These are phyloP conservation scores for Calonectria hawksworthii DNA, from an alignment of 2,329 filamentous ascomycete genomes.

Conservation along the genomic window DNA sequence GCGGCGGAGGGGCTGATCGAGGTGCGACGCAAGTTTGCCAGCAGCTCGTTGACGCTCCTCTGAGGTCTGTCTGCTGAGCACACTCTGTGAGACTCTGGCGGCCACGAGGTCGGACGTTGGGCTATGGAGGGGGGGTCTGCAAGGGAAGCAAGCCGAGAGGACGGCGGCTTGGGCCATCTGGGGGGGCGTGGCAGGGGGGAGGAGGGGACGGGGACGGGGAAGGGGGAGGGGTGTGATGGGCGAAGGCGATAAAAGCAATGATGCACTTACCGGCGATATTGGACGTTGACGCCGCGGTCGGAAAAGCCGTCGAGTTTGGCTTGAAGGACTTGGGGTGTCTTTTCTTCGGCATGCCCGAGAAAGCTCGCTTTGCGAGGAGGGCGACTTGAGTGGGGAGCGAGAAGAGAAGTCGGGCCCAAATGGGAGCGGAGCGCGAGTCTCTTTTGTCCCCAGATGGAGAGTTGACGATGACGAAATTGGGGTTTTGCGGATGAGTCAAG, in stretches of 20 bases:
- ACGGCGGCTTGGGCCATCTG: conserved; percentile 16
- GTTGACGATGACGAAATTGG: conserved; percentile 23
- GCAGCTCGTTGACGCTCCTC: conserved; percentile 70
- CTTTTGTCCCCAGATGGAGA: conserved; percentile 14
- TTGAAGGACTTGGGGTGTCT: conserved; percentile 70
- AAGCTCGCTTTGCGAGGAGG: conserved; percentile 25
- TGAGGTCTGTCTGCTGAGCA: conserved; percentile 50
- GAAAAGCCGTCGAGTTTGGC: conserved; percentile 68
- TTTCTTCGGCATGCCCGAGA: conserved; percentile 73
- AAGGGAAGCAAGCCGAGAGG: conserved; percentile 46
- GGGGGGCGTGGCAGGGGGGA: conserved; percentile 22
- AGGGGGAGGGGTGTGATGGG: conserved; percentile 31
- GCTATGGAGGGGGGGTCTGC: conserved; percentile 27
- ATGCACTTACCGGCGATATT: conserved; percentile 45
- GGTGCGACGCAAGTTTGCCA: conserved; percentile 68
- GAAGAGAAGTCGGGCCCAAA: conserved; percentile 22
- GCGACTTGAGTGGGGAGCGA: conserved; percentile 32
- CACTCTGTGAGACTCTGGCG: conserved; percentile 46
- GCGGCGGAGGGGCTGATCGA: conserved; percentile 49
- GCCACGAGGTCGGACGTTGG: conserved; percentile 44
- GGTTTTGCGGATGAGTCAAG: conserved; percentile 24
- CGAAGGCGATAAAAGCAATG: conserved; percentile 11
- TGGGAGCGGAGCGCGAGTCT: conserved; percentile 21
- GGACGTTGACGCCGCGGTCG: conserved; percentile 46
- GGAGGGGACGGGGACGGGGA: background rate